These are phyloP conservation scores for Bolboschoenus planiculmis DNA, from an alignment of 176 grass and related monocot genomes.

Conservation along the genomic window DNA sequence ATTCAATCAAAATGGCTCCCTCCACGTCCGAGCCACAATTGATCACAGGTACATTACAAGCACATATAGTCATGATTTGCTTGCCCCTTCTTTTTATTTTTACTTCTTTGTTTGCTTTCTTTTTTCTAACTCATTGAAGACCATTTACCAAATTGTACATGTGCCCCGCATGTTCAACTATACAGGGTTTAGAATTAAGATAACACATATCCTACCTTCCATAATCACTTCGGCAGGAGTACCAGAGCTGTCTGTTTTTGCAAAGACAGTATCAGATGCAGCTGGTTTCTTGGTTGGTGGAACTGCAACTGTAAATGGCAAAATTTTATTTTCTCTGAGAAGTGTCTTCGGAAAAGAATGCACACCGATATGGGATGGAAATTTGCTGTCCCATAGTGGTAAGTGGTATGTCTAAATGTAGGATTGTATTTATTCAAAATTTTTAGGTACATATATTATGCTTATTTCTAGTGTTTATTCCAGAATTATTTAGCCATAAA, in stretches of 20 bases:
- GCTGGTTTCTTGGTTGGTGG: not conserved
- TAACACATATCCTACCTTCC: not conserved
- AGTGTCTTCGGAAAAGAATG: not conserved
- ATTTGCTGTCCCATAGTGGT: not conserved
- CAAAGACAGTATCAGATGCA: not conserved
- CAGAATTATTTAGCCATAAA: not conserved
- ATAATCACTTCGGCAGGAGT: not conserved
- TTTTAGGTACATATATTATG: not conserved
- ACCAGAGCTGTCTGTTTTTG: not conserved
- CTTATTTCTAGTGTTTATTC: not conserved
- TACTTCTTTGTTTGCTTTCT: too few relatives aligned
- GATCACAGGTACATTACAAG: not conserved
- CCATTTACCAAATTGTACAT: not conserved
- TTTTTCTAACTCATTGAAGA: not conserved
- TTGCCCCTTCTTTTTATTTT: not conserved
- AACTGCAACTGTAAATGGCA: not conserved
- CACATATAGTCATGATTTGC: not conserved
- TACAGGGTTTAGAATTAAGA: not conserved
- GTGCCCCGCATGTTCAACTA: not conserved
- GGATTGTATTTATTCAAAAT: not conserved
- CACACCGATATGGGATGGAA: not conserved
- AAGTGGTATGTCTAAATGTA: not conserved
- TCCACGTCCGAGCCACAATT: not conserved
- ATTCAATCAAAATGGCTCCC: not conserved
- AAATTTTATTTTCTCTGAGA: slow-evolving; percentile 1